Evolutionary conservation across 2,329 filamentous ascomycete species (phyloP).

Genomic region (Colletotrichum tanaceti): DNA sequence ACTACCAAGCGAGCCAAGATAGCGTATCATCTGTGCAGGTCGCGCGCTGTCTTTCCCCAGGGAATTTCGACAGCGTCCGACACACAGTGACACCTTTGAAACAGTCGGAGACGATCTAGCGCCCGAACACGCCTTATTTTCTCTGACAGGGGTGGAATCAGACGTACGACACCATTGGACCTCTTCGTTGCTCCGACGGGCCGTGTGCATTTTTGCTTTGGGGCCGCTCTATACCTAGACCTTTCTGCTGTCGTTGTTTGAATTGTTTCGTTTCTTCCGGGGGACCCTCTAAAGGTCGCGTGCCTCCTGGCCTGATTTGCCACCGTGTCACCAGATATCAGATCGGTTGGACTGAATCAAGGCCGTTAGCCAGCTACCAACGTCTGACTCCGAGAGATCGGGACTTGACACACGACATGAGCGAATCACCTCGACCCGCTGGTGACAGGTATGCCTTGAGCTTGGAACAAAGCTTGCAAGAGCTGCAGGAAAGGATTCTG

Average conservation of each 20-base stretch:
- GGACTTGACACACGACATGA: conserved; percentile 19
- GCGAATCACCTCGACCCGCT: conserved; percentile 9
- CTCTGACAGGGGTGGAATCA: conserved; percentile 30
- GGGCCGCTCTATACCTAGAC: conserved; percentile 16
- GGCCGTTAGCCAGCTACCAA: conserved; percentile 2
- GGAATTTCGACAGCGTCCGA: conserved; percentile 32
- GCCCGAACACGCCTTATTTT: conserved; percentile 33
- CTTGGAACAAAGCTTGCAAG: conserved; percentile 74
- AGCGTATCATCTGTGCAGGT: conserved; percentile 36
- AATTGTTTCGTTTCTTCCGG: conserved; percentile 39
- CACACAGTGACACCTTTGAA: conserved; percentile 39
- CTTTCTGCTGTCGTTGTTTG: conserved; percentile 33
- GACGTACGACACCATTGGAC: conserved; percentile 27
- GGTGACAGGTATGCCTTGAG: conserved; percentile 61
- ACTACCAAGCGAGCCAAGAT: conserved; percentile 21
- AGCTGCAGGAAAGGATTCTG: conserved; percentile 69
- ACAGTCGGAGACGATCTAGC: conserved; percentile 37
- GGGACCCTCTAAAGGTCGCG: conserved; percentile 25
- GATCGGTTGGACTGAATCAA: conserved; percentile 31
- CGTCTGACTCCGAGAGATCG: conserved; percentile 13
- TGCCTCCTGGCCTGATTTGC: conserved; percentile 15
- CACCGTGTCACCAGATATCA: conserved; percentile 29
- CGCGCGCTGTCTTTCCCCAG: conserved; percentile 30
- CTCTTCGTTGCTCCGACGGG: conserved; percentile 19
- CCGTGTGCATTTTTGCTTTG: conserved; percentile 31